Evolutionary conservation across 495 filamentous ascomycete genomes (phyloP).

Genomic region (Pyrenula massariospora): DNA sequence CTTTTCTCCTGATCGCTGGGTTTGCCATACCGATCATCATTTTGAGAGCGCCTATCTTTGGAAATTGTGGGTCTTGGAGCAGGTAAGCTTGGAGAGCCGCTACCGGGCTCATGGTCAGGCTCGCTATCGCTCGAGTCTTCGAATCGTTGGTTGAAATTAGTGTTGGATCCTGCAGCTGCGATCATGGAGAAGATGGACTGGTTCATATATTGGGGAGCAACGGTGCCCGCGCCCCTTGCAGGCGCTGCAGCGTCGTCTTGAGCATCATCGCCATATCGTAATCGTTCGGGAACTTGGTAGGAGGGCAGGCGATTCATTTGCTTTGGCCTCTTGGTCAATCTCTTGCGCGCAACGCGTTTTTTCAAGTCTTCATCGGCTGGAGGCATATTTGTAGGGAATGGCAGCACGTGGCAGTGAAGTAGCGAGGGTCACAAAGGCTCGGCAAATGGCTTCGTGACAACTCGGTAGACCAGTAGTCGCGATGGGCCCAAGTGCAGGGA

Average conservation of each 20-base stretch:
- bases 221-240: slow-evolving; percentile 18
- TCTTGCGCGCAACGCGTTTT: not conserved
- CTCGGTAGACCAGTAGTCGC: not conserved
- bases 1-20: slow-evolving; percentile 6
- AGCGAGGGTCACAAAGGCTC: not conserved
- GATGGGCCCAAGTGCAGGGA: not conserved
- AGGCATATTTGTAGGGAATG: not conserved
- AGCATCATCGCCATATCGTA: slow-evolving; percentile 61
- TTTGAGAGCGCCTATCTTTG: not conserved
- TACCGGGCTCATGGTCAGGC: slow-evolving; percentile 28
- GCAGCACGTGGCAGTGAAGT: not conserved
- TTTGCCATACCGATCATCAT: not conserved
- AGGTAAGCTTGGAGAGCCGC: slow-evolving; percentile 7
- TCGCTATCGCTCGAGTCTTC: slow-evolving; percentile 77
- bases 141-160: slow-evolving; percentile 70
- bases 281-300: slow-evolving; percentile 65
- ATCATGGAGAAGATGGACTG: slow-evolving; percentile 93
- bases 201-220: slow-evolving; percentile 60
- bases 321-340: slow-evolving; percentile 9
- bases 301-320: slow-evolving; percentile 44
- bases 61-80: slow-evolving; percentile 2
- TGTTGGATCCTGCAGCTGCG: slow-evolving; percentile 72
- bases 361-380: not conserved
- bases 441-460: not conserved
- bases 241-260: slow-evolving; percentile 65